These are phyloP conservation scores for Cyberlindnera lachancei DNA, from an alignment of 805 yeast genomes.

Conservation along the genomic window DNA sequence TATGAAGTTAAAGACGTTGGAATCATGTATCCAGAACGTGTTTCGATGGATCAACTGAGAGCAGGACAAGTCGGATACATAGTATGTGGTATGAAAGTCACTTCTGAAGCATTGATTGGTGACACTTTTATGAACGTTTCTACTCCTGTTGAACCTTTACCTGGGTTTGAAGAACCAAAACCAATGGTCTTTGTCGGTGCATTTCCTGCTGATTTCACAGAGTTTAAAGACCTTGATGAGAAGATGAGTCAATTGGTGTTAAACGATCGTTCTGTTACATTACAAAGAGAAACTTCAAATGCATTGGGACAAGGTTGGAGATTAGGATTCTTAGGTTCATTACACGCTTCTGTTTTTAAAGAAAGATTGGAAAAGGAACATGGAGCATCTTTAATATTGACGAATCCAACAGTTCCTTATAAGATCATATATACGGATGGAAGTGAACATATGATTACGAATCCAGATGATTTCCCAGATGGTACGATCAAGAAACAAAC, in stretches of 20 bases:
- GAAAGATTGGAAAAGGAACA: conserved; percentile 90
- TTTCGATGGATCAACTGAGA: conserved; percentile 50
- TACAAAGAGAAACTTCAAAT: conserved; percentile 84
- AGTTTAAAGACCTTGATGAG: conserved; percentile 84
- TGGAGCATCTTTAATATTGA: conserved; percentile 85
- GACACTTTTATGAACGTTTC: conserved; percentile 74
- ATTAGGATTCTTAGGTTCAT: conserved; percentile 85
- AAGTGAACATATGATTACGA: conserved; percentile 57
- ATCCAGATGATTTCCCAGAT: conserved; percentile 91
- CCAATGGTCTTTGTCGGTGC: conserved; percentile 99
- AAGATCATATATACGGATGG: conserved; percentile 65
- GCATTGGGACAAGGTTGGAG: conserved; percentile 99
- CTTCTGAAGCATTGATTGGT: conserved; percentile 82
- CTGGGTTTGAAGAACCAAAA: conserved; percentile 94
- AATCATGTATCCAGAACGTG: conserved; percentile 86
- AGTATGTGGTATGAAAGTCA: conserved; percentile 89
- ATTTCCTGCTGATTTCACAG: conserved; percentile 91
- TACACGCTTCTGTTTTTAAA: conserved; percentile 91
- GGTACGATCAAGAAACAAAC: conserved; percentile 29
- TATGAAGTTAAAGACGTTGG: conserved; percentile 93
- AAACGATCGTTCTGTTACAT: conserved; percentile 85
- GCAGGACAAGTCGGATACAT: conserved; percentile 96
- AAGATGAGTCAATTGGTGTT: conserved; percentile 81
- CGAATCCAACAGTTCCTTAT: conserved; percentile 96
- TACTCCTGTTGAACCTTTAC: conserved; percentile 62